Conservation (phyloP, 768 basidiomycete genomes). For the Podaxis sp. region DNA sequence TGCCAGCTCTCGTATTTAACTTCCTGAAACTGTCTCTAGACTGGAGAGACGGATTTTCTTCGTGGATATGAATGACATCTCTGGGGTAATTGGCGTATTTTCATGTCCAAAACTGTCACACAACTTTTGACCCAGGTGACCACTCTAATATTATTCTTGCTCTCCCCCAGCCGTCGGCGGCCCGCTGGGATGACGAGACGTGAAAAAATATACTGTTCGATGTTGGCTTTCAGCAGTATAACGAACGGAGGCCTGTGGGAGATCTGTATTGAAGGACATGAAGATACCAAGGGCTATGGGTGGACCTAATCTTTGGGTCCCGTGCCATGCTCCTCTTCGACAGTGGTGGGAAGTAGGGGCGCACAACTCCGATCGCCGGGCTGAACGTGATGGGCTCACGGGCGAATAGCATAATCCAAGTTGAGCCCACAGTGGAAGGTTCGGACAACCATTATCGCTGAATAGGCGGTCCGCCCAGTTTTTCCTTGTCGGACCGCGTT, state of each 20-base stretch:
- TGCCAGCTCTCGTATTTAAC: conserved; percentile 7
- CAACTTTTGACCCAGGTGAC: conserved; percentile 11
- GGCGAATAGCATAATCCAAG: not conserved
- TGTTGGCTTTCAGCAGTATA: not conserved
- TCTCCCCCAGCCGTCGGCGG: not conserved
- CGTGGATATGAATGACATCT: conserved; percentile 10
- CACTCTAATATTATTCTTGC: conserved; percentile 6
- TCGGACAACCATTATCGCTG: not conserved
- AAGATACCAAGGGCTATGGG: no score
- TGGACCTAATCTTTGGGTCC: no score
- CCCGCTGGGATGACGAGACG: not conserved
- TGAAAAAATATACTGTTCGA: not conserved
- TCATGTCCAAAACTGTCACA: not conserved
- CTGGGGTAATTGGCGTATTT: not conserved
- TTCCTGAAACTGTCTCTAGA: not conserved
- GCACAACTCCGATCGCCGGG: not conserved
- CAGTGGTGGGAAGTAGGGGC: not conserved
- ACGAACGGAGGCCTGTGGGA: not conserved
- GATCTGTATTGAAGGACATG: no score
- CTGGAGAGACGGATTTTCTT: conserved; percentile 6
- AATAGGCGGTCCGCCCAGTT: conserved; percentile 1
- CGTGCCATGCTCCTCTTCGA: no score
- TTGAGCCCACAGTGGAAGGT: not conserved
- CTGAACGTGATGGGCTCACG: not conserved
- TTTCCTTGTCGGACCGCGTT: not conserved